Base-by-base conservation (phyloP, 208 protist species). In the Angomonas desouzai region DNA sequence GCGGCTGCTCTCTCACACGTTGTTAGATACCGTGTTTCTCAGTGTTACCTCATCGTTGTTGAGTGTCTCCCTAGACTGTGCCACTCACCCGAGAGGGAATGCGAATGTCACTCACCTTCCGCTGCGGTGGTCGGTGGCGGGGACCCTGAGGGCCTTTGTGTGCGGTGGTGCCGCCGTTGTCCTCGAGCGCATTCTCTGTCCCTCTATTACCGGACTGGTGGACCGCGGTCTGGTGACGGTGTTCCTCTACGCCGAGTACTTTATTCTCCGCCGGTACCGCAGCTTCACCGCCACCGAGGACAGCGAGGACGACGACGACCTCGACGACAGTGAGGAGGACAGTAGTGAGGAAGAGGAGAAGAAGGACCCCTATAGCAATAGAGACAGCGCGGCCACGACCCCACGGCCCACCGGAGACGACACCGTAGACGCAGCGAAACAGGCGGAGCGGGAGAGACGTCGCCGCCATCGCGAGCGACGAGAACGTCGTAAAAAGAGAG, bases 251-350 rank as follows among this genome's bases (percentile, higher is more conserved):
- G 45, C 67, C 23, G 85, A 94, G 78, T 94, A 94, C 55, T 60
- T 92, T 9, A 53, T 91, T 13, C 57, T 85, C 48, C 89, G 89
- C 23, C 85, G 89, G 38, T 94, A 94, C 64, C 55, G 38, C 4
- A 38, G 48, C 34, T 72, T 66, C 62, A 69, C 64, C n/a, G 55
- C 63, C 6, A 25, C 66, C 29, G 55, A 71, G 13, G 71, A 75
- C 23, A 48, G 56, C 29, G 79, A 80, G 4, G 70, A 76, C 51
- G 72, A 79, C 0, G 66, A 76, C 3, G 79, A 83, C 29, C 38
- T 61, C 18, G 34, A 62, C 3, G 65, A 20, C 33, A 53, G 60
- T n/a, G 66, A 66, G 23, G 57, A 55, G 0, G 59, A 62, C 0
- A 51, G 29, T 47, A 51, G 36, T 0, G 66, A 18, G 28, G 66